Evolutionary conservation across 371 early-diverging fungal species (phyloP).

Genomic region (Saksenaea vasiformis): DNA sequence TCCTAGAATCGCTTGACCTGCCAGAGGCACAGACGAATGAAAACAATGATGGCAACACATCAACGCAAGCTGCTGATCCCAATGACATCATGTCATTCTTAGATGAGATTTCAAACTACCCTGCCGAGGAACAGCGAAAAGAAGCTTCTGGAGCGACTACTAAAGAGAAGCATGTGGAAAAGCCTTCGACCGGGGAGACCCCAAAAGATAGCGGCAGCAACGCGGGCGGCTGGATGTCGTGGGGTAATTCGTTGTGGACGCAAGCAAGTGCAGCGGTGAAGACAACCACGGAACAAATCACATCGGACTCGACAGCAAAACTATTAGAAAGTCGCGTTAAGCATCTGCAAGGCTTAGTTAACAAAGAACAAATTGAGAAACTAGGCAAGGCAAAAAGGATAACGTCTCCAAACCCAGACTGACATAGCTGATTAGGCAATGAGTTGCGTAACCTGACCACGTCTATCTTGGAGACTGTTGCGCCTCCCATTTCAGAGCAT

Average conservation of each 20-base stretch:
- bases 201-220: not conserved
- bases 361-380: slow-evolving; percentile 66
- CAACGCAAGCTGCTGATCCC: slow-evolving; percentile 27
- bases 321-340: slow-evolving; percentile 63
- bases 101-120: slow-evolving; percentile 52
- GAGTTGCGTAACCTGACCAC: slow-evolving; percentile 51
- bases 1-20: slow-evolving; percentile 48
- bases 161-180: not conserved
- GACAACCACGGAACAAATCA: slow-evolving; percentile 52
- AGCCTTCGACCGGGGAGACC: slow-evolving; percentile 3
- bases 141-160: not conserved
- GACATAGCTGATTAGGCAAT: slow-evolving; percentile 29
- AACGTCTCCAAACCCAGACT: not conserved
- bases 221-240: slow-evolving; percentile 42
- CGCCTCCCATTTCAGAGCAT: slow-evolving; percentile 70
- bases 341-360: slow-evolving; percentile 50
- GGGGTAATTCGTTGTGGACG: slow-evolving; percentile 52
- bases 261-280: slow-evolving; percentile 57
- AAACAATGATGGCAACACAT: not conserved
- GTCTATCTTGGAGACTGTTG: slow-evolving; percentile 64
- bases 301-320: slow-evolving; percentile 43
- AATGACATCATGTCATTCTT: slow-evolving; percentile 57
- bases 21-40: slow-evolving; percentile 22
- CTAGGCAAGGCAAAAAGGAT: slow-evolving; percentile 43
- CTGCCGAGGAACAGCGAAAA: slow-evolving; percentile 14